These are phyloP conservation scores for Caulochytrium protostelioides DNA, from an alignment of 371 early-diverging fungal genomes.

Conservation along the genomic window DNA sequence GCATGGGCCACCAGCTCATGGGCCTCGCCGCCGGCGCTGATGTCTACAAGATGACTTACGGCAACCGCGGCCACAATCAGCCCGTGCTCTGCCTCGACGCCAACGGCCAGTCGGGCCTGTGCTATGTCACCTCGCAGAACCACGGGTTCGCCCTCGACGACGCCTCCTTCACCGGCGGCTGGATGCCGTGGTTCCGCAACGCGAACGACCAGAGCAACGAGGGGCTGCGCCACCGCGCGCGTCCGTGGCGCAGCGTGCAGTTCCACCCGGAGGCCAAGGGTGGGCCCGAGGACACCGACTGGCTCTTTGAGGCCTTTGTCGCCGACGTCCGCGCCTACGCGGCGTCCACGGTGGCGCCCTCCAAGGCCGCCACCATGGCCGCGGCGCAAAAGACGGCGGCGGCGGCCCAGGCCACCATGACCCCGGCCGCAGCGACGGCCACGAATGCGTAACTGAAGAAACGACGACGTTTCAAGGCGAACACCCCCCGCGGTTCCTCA, in stretches of 20 bases:
- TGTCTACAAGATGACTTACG: constrained; percentile 73
- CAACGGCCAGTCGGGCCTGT: constrained; percentile 27
- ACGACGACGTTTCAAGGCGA: too few relatives aligned
- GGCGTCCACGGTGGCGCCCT: too few relatives aligned
- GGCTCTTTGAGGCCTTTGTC: constrained; percentile 55
- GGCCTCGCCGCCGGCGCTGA: constrained; percentile 70
- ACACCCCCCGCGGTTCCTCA: too few relatives aligned
- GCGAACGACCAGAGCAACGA: constrained; percentile 90
- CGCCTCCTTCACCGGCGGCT: constrained; percentile 36
- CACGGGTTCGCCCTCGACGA: constrained; percentile 81
- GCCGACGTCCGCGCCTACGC: constrained; percentile 20
- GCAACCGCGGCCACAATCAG: constrained; percentile 93
- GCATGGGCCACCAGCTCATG: constrained; percentile 84
- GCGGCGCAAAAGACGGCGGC: too few relatives aligned
- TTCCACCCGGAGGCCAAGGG: constrained; percentile 93
- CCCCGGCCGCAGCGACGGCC: too few relatives aligned
- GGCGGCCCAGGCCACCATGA: too few relatives aligned
- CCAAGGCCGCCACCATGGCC: too few relatives aligned
- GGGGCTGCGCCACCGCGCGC: constrained; percentile 51
- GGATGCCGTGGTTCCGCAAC: constrained; percentile 66
- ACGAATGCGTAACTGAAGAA: too few relatives aligned
- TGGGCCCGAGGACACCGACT: constrained; percentile 80
- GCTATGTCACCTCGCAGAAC: constrained; percentile 86
- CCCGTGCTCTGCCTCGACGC: constrained; percentile 51
- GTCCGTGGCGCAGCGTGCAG: constrained; percentile 68